phyloP scores from a whole-genome alignment of 441 rosid species.

The Erodium texanum region DNA sequence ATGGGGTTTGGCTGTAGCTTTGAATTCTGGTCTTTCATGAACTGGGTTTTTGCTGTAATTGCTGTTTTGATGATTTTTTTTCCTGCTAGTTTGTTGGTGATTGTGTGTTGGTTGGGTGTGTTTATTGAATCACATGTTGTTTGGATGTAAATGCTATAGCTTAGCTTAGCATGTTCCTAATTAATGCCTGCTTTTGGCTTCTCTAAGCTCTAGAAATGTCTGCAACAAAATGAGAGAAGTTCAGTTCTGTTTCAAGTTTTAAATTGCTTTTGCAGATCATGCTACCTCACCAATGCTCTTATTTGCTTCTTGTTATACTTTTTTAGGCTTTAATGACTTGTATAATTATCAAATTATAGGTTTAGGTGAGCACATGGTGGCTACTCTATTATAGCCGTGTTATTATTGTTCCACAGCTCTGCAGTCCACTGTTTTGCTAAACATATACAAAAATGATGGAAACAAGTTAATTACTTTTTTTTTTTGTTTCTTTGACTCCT shows the following conservation, averaged over 20 bases:
- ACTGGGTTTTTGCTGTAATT: background rate
- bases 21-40: background rate
- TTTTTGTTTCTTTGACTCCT: no score
- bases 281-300: background rate
- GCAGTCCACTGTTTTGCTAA: no score
- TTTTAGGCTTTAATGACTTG: background rate
- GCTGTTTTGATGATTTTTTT: background rate
- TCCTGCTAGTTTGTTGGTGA: background rate
- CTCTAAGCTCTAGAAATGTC: background rate
- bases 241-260: background rate
- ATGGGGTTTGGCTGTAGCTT: background rate
- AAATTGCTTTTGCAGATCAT: background rate
- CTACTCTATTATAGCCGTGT: no score
- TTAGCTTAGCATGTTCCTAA: background rate
- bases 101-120: background rate
- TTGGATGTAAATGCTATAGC: background rate
- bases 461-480: no score
- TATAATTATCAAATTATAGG: no score
- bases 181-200: background rate
- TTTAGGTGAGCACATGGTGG: no score
- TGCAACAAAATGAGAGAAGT: background rate
- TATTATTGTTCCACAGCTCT: no score
- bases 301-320: background rate
- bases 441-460: no score
- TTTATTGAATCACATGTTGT: background rate